phyloP scores from a whole-genome alignment of 2,329 filamentous ascomycete genomes.

The Fusarium sp. region DNA sequence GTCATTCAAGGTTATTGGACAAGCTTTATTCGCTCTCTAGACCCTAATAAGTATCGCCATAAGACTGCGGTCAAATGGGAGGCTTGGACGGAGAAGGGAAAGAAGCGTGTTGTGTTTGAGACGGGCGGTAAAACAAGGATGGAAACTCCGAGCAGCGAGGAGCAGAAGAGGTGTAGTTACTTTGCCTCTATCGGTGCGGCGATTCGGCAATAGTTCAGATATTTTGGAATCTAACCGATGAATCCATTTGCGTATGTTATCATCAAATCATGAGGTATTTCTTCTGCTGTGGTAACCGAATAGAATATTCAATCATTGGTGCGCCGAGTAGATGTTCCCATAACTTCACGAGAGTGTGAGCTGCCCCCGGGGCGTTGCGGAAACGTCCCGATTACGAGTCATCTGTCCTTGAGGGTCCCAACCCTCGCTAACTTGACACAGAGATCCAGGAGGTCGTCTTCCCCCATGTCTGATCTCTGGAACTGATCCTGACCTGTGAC shows the following conservation, averaged over 20 bases:
- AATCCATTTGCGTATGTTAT: neutral
- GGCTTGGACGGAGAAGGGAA: slow-evolving; percentile 51
- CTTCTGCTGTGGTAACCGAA: too few relatives aligned
- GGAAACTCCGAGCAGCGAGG: slow-evolving; percentile 51
- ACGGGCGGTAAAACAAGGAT: slow-evolving; percentile 56
- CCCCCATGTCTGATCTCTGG: too few relatives aligned
- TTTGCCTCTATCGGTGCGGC: slow-evolving; percentile 33
- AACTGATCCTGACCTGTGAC: too few relatives aligned
- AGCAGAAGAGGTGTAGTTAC: slow-evolving; percentile 48
- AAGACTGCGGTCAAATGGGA: slow-evolving; percentile 57
- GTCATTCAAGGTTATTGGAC: slow-evolving; percentile 80
- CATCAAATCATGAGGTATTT: too few relatives aligned
- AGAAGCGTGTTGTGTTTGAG: slow-evolving; percentile 57
- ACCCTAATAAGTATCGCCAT: slow-evolving; percentile 69
- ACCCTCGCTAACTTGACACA: too few relatives aligned
- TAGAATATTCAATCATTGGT: too few relatives aligned
- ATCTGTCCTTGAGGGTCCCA: too few relatives aligned
- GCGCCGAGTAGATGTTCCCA: too few relatives aligned
- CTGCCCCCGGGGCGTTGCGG: too few relatives aligned
- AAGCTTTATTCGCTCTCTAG: slow-evolving; percentile 74
- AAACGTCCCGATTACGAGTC: too few relatives aligned
- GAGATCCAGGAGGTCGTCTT: too few relatives aligned
- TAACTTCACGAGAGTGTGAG: too few relatives aligned
- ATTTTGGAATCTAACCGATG: neutral
- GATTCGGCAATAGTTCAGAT: slow-evolving; percentile 31